Base-by-base conservation (phyloP, 768 basidiomycete species). In the Hortiboletus flavorubellus region DNA sequence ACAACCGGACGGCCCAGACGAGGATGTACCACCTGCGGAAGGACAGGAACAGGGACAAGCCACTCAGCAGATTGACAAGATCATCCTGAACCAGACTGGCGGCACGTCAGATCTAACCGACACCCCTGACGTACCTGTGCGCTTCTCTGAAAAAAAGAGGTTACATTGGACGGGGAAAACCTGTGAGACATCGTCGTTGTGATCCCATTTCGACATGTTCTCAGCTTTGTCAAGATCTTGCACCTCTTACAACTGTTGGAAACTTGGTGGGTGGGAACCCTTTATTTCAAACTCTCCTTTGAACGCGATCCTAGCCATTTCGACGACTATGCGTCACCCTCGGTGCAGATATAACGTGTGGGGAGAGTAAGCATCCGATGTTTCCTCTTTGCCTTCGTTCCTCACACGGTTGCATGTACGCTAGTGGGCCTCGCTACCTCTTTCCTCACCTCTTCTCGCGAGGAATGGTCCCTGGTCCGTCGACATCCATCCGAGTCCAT, bases 261-360 rank as follows among this genome's bases (percentile, higher is more conserved):
- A 98, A 99, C 65, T 71, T 98, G 68, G 94, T 93, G 67, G 42
- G 50, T 57, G 31, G 30, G 46, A 49, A 12, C 30, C 26, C 18
- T 35, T 33, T 9, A 10, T 30, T 4, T 43, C 9, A 31, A 10
- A 14, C 18, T 10, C 18, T 23, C 9, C n/a, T 50, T 45, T 18
- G 49, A 40, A 40, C 8, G 46, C 26, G 21, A 38, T 42, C 35
- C 43, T 23, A 95, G 88, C 97, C 97, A 2, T 99, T 98, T 78
- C 85, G 97, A 16, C 82, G 95, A 11, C 73, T 98, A 8, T 97
- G 93, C 62, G 86, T 90, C 9, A 76, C 82, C 26, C 85, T 89
- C 54, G 96, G 96, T 14, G 93, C 89, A 3, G 94, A 96, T 59
- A 97, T 98, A 62, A 96, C 94, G 4, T 94, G 92, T 59, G 93